Evolutionary conservation across 2,329 filamentous ascomycete species (phyloP).

Genomic region (Nemania sp.): DNA sequence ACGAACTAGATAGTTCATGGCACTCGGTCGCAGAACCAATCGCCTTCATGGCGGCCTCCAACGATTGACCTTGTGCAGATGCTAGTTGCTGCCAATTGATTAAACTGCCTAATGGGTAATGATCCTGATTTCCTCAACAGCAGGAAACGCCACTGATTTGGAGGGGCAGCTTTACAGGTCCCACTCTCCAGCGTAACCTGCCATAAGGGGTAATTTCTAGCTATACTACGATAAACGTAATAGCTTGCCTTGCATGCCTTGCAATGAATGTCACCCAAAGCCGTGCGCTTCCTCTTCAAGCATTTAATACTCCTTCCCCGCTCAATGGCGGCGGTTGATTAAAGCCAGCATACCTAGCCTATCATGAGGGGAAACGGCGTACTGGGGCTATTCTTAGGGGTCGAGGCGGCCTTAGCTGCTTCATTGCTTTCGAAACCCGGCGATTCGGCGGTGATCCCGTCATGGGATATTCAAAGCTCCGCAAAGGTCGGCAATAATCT

Average conservation of each 20-base stretch:
- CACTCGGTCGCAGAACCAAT: conserved; percentile 12
- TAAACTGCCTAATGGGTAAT: conserved; percentile 18
- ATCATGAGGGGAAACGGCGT: conserved; percentile 40
- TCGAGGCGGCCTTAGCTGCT: conserved; percentile 25
- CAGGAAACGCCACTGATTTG: conserved; percentile 16
- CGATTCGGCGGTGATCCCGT: conserved; percentile 51
- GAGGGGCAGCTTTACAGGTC: conserved; percentile 26
- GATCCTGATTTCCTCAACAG: neutral
- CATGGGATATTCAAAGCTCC: conserved; percentile 64
- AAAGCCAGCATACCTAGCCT: conserved; percentile 17
- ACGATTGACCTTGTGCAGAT: conserved; percentile 19
- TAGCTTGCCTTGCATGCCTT: conserved; percentile 23
- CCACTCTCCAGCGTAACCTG: conserved; percentile 35
- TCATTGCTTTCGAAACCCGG: conserved; percentile 42
- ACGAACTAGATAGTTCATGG: too few species aligned
- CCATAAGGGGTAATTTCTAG: conserved; percentile 21
- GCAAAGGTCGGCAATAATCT: conserved; percentile 54
- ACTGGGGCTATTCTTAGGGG: conserved; percentile 38
- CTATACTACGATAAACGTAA: neutral
- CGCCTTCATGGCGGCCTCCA: conserved; percentile 10
- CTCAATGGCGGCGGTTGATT: conserved; percentile 6
- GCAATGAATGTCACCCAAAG: conserved; percentile 21
- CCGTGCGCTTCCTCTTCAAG: neutral
- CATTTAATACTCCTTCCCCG: neutral
- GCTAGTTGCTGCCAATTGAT: conserved; percentile 12